A percentile compares a stretch with the other conserved stretches of the same genome.
Evolutionary conservation across 1,139 yeast species (phyloP).

Genomic region (Blastobotrys serpentis): DNA sequence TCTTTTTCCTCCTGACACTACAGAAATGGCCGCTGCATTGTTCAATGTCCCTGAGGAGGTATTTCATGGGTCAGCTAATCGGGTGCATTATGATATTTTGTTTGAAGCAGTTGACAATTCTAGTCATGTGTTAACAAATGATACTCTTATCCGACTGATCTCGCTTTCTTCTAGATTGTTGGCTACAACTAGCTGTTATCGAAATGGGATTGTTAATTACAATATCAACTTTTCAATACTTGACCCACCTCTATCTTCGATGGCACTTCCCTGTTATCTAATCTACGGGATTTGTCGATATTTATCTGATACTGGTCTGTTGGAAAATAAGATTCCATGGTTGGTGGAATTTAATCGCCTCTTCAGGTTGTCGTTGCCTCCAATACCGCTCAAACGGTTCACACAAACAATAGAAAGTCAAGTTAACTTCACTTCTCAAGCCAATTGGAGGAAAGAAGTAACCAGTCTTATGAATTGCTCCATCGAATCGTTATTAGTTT

Average conservation of each 20-base stretch:
- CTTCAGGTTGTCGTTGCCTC: constrained; percentile 11
- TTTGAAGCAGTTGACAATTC: constrained; percentile 16
- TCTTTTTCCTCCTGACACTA: not conserved
- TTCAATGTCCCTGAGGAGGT: constrained; percentile 8
- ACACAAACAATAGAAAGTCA: not conserved
- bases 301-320: not conserved
- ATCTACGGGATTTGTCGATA: constrained; percentile 4
- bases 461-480: not conserved
- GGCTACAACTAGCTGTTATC: constrained; percentile 2
- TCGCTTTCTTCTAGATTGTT: not conserved
- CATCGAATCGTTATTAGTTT: not conserved
- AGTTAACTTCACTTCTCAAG: constrained; percentile 2
- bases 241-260: constrained; percentile 14
- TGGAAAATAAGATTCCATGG: not conserved
- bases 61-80: not conserved
- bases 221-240: constrained; percentile 1
- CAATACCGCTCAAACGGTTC: constrained; percentile 8
- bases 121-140: constrained; percentile 1
- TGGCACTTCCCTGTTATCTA: constrained; percentile 14
- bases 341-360: not conserved
- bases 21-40: constrained; percentile 2
- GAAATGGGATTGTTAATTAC: constrained; percentile 9
- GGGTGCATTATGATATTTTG: constrained; percentile 14
- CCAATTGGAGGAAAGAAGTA: not conserved
- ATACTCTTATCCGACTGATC: constrained; percentile 11